Evolutionary conservation across 2,329 filamentous ascomycete genomes (phyloP), one percentile per base, ranked within the genome.

Genomic region (Epichloe bromicola): DNA sequence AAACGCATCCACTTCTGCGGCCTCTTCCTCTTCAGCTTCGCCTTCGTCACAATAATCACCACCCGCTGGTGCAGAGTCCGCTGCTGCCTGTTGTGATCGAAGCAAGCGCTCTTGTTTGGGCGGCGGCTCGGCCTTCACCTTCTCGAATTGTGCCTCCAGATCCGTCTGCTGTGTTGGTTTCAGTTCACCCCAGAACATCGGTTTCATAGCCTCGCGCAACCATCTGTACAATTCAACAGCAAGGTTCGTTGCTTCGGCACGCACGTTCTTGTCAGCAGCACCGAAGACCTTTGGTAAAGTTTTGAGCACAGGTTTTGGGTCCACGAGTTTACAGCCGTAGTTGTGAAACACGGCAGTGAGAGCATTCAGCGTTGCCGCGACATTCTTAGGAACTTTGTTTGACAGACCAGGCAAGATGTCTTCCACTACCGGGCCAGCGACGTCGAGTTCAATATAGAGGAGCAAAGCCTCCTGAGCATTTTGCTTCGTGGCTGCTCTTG

Each of bases 141-240:
- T 89, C 61, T 97, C 93, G 56, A 98, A 98, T 47, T 95, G 79
- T 39, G 90, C 86, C 63, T 98, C 94, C 51, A 98, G 72, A 63
- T 98, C 94, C 55, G 84, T 82, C 66, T 98, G 93, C 64, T 98
- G 93, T 0, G 95, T 91, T 1, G 91, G 86, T 66, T 98, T 98
- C 54, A 98, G 69, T 53, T 98, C 93, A 43, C 79, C 82, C 90
- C 93, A 98, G 66, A 98, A 97, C 68, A 97, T 85, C 38, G 91
- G 88, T 66, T 98, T 98, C 83, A 98, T 96, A 11, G 91, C 91
- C 57, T 98, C 93, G 58, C 91, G 86, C 36, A 98, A 75, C 93
- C 94, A 98, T 67, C 93, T 78, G 68, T 98, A 98, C 52, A 98
- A 80, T 64, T 98, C 94, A 46, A 96, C 88, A 0, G 91, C 86